phyloP scores from a whole-genome alignment of 2,329 filamentous ascomycete genomes.

The Acrocalymma vagum region DNA sequence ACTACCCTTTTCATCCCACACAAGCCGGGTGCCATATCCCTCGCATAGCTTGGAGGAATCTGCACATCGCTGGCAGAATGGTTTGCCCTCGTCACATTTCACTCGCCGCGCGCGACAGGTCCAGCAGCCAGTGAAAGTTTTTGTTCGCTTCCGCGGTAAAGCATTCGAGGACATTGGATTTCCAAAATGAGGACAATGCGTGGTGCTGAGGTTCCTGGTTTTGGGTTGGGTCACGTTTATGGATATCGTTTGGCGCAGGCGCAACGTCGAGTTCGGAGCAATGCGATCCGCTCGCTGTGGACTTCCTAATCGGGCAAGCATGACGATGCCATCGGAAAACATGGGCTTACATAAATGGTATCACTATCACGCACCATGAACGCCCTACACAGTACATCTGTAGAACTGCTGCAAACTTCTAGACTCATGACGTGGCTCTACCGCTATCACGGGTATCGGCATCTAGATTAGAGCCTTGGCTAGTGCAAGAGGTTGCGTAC shows the following conservation, averaged over 20 bases:
- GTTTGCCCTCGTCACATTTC: slow-evolving; percentile 20
- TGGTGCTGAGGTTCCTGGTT: background rate
- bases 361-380: too few relatives aligned
- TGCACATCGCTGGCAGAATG: slow-evolving; percentile 11
- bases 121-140: slow-evolving; percentile 22
- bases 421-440: too few relatives aligned
- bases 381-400: too few relatives aligned
- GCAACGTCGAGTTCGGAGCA: background rate
- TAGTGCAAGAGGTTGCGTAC: too few relatives aligned
- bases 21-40: slow-evolving; percentile 18
- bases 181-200: background rate
- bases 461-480: too few relatives aligned
- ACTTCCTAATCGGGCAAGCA: too few relatives aligned
- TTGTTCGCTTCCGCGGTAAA: slow-evolving; percentile 14
- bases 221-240: slow-evolving; percentile 7
- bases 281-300: slow-evolving; percentile 13
- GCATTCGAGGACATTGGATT: background rate
- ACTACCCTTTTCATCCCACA: slow-evolving; percentile 14
- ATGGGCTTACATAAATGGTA: too few relatives aligned
- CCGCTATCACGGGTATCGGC: too few relatives aligned
- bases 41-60: slow-evolving; percentile 11
- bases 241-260: background rate
- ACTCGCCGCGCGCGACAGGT: slow-evolving; percentile 20
- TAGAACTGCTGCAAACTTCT: too few relatives aligned
- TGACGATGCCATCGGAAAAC: too few relatives aligned